Base-by-base conservation (phyloP, 805 yeast genomes). In the Zygotorulaspora danielsina region DNA sequence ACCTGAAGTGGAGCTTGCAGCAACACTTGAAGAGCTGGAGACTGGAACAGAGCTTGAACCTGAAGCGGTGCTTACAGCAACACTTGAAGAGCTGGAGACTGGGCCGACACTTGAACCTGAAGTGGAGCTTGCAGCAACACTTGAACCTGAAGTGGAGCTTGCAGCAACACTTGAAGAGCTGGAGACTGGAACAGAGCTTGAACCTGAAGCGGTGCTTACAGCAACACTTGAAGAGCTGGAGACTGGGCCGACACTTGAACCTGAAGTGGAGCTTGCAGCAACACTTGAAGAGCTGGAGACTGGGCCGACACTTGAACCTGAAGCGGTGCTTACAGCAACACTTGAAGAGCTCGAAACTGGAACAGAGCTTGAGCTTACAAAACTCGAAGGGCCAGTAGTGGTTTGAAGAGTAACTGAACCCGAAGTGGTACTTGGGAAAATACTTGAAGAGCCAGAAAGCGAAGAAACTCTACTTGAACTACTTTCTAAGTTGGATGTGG, bases 201-300 rank as follows among this genome's bases (percentile, higher is more conserved):
- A n/a, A n/a, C n/a, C n/a, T n/a, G n/a, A n/a, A n/a, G n/a, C n/a
- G n/a, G n/a, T n/a, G n/a, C n/a, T n/a, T n/a, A n/a, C n/a, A n/a
- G n/a, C n/a, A n/a, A n/a, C n/a, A n/a, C n/a, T n/a, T n/a, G n/a
- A n/a, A n/a, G n/a, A n/a, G n/a, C n/a, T n/a, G n/a, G n/a, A n/a
- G n/a, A n/a, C n/a, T n/a, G n/a, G n/a, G n/a, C n/a, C n/a, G n/a
- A n/a, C n/a, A n/a, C n/a, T n/a, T n/a, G n/a, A n/a, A n/a, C n/a
- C n/a, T n/a, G n/a, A n/a, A n/a, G n/a, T n/a, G n/a, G n/a, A n/a
- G n/a, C n/a, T 29, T 19, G 11, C 19, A 17, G 11, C 11, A 29
- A 19, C 21, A 15, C 24, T 24, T 34, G 43, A 38, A 34, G 39
- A 33, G 20, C 20, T 24, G 36, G 33, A 15, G n/a, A n/a, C n/a